Conservation (phyloP, 192 early-diverging fungal species). For the Podila epigama region DNA sequence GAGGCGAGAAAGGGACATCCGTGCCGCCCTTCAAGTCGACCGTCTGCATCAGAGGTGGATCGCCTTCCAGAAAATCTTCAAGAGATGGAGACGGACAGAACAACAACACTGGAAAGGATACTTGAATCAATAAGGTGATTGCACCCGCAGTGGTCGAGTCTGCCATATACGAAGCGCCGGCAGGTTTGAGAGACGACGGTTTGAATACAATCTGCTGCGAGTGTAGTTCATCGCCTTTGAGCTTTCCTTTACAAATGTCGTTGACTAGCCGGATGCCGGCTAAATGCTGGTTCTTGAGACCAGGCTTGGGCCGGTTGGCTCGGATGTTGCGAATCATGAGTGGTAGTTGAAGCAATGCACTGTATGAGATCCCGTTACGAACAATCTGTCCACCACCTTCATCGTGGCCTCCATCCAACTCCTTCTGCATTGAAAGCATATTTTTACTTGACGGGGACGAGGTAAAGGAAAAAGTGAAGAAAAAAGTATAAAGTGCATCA, state of each 20-base stretch:
- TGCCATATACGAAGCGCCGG: slow-evolving; percentile 15
- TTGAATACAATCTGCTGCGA: not conserved
- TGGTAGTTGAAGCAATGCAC: slow-evolving; percentile 14
- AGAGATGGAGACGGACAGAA: slow-evolving; percentile 22
- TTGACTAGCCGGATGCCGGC: slow-evolving; percentile 35
- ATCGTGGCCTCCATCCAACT: not conserved
- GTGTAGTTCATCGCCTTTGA: slow-evolving; percentile 24
- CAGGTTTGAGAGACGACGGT: not conserved
- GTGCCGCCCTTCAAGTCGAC: slow-evolving; percentile 52
- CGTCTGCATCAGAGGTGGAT: not conserved
- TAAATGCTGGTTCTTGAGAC: slow-evolving; percentile 50
- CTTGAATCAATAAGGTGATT: slow-evolving; percentile 49
- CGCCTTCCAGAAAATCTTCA: not conserved
- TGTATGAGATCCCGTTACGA: not conserved
- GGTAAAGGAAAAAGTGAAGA: no score
- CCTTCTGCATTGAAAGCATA: no score
- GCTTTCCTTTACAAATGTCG: slow-evolving; percentile 18
- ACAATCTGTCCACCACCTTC: slow-evolving; percentile 2
- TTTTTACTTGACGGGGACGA: no score
- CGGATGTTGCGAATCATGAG: slow-evolving; percentile 20
- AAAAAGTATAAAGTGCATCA: no score
- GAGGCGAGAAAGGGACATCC: slow-evolving; percentile 10
- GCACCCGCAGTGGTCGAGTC: slow-evolving; percentile 39
- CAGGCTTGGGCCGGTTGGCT: slow-evolving; percentile 10
- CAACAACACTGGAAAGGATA: slow-evolving; percentile 40